Base-by-base conservation (phyloP, 2,329 filamentous ascomycete genomes). In the Monilinia vaccinii-corymbosi region DNA sequence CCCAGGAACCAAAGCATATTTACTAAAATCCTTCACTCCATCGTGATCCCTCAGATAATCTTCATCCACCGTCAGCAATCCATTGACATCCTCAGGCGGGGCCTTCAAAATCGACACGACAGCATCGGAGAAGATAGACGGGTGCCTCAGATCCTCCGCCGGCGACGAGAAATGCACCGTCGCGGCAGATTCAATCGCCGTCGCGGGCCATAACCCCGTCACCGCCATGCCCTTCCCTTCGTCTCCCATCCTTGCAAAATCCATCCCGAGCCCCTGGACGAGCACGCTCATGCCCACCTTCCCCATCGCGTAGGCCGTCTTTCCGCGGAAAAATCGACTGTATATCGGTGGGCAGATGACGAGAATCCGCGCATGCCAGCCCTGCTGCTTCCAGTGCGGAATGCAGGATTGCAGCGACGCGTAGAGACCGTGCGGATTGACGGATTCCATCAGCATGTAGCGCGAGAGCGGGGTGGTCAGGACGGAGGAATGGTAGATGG, bases 301-400 rank as follows among this genome's bases (percentile, higher is more conserved):
- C 1, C 85, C 84, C 74, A 84, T 79, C 2, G 91, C 89, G 74
- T 95, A 95, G 16, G 87, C 89, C 1, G 89, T 89, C 79, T 95
- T 95, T 13, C 90, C 91, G 25, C 88, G 76, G 72, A 94, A 92
- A 73, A 95, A 95, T 34, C 91, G 80, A 64, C 83, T 88, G 73
- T 95, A 95, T 60, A 95, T 92, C 1, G 90, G 90, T 28, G 91
- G 91, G 69, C 85, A 88, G 58, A 95, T 87, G 58, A 94, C 87
- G 49, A 95, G 76, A 63, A 95, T 82, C 31, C 90, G 75, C 0
- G 84, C 88, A 31, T 76, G 78, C 74, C 78, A 80, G 0, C 68
- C 75, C 62, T 76, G 78, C 44, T 71, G 73, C 51, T 77, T 74
- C 62, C 93, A 85, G 62, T 86, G 77, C 2, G 89, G 89, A 23